Percentiles rank a stretch among this genome's conserved stretches.
phyloP scores from a whole-genome alignment of 2,329 filamentous ascomycete species.

The Mycosphaerella arachidis region DNA sequence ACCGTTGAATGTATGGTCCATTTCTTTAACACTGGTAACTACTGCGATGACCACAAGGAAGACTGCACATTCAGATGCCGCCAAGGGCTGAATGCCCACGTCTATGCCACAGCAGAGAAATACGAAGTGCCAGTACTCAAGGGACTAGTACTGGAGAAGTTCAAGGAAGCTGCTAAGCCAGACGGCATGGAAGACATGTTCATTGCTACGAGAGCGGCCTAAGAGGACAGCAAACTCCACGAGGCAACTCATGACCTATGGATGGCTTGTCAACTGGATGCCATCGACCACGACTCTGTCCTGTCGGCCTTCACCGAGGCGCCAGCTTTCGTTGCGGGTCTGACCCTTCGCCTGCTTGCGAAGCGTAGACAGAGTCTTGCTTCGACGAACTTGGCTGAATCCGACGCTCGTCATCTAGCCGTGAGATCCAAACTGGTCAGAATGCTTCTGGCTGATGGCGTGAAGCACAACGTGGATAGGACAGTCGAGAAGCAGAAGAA shows the following conservation, averaged over 20 bases:
- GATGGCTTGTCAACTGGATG: not conserved
- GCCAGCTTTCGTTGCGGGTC: not conserved
- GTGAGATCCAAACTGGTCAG: not conserved
- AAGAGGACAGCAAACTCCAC: not conserved
- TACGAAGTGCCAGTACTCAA: conserved; percentile 5
- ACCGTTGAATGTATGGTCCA: conserved; percentile 6
- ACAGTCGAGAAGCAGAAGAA: not conserved
- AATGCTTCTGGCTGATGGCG: not conserved
- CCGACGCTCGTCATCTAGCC: not conserved
- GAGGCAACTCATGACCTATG: not conserved
- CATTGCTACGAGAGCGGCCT: not conserved
- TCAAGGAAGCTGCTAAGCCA: not conserved
- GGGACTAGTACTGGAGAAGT: conserved; percentile 6
- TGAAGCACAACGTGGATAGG: not conserved
- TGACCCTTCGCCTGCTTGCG: not conserved
- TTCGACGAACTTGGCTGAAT: not conserved
- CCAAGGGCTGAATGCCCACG: not conserved
- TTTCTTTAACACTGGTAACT: conserved; percentile 6
- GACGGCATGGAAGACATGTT: not conserved
- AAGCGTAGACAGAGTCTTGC: not conserved
- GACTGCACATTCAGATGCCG: not conserved
- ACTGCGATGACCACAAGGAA: not conserved
- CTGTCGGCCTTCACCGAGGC: not conserved
- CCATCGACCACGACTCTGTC: not conserved
- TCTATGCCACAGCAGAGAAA: not conserved